A percentile compares a stretch with the other conserved stretches of the same genome.
These are phyloP conservation scores for Macadamia integrifolia DNA, from an alignment of 164 flowering plant species.

Conservation along the genomic window DNA sequence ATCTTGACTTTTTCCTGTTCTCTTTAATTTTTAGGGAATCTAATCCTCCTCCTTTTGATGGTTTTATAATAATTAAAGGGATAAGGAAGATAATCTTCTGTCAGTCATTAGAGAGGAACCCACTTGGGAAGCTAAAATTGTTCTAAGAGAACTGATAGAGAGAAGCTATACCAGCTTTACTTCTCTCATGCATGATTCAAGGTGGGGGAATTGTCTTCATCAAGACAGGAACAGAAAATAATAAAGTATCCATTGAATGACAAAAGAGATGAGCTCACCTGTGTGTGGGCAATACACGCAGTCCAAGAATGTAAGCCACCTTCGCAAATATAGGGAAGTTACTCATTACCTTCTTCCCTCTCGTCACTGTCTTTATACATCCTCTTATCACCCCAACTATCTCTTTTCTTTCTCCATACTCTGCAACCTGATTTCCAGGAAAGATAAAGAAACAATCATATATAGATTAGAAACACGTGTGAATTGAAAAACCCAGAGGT, in stretches of 20 bases:
- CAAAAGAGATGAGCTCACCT: constrained; percentile 31
- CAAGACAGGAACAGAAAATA: background rate
- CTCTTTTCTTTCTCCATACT: constrained; percentile 36
- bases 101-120: too few species aligned
- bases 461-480: background rate
- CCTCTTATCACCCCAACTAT: constrained; percentile 68
- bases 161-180: background rate
- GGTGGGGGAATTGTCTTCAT: too few species aligned
- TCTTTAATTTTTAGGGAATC: too few species aligned
- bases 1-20: constrained; percentile 17
- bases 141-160: background rate
- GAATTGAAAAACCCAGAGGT: background rate
- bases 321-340: constrained; percentile 35
- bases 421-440: constrained; percentile 46
- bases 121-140: background rate
- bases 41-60: too few species aligned
- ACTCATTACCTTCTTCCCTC: constrained; percentile 21
- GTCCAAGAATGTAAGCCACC: constrained; percentile 60
- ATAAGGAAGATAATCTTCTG: too few species aligned
- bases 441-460: background rate
- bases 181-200: background rate
- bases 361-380: constrained; percentile 49
- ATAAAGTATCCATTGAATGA: background rate
- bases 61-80: too few species aligned
- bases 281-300: constrained; percentile 56